A percentile compares a stretch with the other conserved stretches of the same genome.
These are phyloP conservation scores for Eustoma russellianum DNA, from an alignment of 257 asterid genomes.

Conservation along the genomic window DNA sequence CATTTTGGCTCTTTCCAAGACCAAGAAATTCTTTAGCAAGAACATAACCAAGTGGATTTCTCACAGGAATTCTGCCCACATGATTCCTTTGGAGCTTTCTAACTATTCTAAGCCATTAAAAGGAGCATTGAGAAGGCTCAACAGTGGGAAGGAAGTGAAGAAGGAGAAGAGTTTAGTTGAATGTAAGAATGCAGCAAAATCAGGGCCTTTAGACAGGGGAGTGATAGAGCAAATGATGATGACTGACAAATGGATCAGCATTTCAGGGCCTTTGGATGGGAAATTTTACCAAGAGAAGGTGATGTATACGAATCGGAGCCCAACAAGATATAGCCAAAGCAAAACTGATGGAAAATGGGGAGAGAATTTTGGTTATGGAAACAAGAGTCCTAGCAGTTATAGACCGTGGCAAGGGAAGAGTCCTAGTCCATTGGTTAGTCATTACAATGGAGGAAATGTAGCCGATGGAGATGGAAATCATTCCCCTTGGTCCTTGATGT, in stretches of 20 bases:
- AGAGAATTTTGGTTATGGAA: constrained; percentile 12
- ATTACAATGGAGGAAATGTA: constrained; percentile 24
- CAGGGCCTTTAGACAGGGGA: constrained; percentile 40
- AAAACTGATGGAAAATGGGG: constrained; percentile 10
- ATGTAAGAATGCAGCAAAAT: constrained; percentile 32
- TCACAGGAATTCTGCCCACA: constrained; percentile 16
- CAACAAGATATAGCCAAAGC: constrained; percentile 3
- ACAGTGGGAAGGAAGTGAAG: constrained; percentile 14
- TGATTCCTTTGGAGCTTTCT: constrained; percentile 16
- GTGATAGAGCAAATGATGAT: constrained; percentile 18
- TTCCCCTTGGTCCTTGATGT: constrained; percentile 80
- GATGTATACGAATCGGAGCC: constrained; percentile 14
- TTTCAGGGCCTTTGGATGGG: constrained; percentile 46
- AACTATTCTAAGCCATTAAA: too few species aligned
- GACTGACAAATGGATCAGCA: constrained; percentile 34
- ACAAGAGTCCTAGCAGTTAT: constrained; percentile 12
- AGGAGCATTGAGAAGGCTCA: constrained; percentile 32
- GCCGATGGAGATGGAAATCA: constrained; percentile 30
- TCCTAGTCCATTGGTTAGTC: constrained; percentile 43
- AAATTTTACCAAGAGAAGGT: constrained; percentile 3
- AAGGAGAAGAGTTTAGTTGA: constrained; percentile 12
- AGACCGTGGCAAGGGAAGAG: constrained; percentile 26
- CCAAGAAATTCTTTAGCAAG: constrained; percentile 44
- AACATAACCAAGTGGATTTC: constrained; percentile 30
- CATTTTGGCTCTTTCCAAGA: constrained; percentile 42